These are phyloP conservation scores for Planoprotostelium fungivorum DNA, from an alignment of 78 protist species.

Conservation along the genomic window DNA sequence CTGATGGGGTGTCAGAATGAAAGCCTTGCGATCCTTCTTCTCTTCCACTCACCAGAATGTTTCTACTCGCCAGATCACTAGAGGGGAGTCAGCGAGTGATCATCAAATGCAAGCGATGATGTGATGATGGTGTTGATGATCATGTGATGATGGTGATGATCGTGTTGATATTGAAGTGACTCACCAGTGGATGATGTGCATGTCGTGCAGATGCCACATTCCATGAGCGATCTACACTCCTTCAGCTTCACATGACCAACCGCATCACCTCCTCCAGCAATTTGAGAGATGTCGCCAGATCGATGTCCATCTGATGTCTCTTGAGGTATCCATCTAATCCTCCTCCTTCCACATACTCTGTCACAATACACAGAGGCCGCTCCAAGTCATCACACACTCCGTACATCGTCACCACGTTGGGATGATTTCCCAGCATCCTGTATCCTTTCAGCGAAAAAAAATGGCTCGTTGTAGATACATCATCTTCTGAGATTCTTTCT, in stretches of 20 bases:
- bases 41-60: no score
- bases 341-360: neutral
- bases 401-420: neutral
- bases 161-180: no score
- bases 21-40: no score
- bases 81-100: no score
- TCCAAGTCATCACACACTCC: neutral
- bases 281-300: neutral
- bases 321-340: neutral
- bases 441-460: no score
- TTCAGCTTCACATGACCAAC: no score
- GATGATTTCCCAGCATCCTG: neutral
- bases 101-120: no score
- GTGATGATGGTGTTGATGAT: no score
- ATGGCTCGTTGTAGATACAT: neutral
- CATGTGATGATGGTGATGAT: no score
- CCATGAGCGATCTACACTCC: no score
- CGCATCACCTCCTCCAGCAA: neutral
- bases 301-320: neutral
- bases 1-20: no score
- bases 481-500: neutral
- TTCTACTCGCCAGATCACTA: neutral
- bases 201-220: neutral
- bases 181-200: neutral
- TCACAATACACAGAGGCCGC: neutral